These are phyloP conservation scores for Yarrowia sp. DNA, from an alignment of 805 yeast genomes.

Conservation along the genomic window DNA sequence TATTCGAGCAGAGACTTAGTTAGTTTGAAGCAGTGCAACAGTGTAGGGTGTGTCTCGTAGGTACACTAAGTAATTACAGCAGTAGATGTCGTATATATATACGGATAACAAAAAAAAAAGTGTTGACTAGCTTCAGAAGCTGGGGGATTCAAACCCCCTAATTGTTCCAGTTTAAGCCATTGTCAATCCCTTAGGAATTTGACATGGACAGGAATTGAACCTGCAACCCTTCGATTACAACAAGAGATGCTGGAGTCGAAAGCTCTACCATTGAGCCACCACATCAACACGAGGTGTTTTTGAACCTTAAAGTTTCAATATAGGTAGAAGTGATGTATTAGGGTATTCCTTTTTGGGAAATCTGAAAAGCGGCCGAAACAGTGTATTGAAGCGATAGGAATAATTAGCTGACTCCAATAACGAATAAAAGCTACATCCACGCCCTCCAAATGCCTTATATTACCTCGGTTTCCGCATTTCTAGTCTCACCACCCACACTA, in stretches of 20 bases:
- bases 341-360: conserved; percentile 10
- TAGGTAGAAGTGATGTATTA: not conserved
- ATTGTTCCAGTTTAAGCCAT: conserved; percentile 16
- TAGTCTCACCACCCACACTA: not conserved
- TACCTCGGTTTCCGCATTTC: no score
- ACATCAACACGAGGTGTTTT: conserved; percentile 22
- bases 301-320: conserved; percentile 11
- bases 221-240: conserved; percentile 74
- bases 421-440: no score
- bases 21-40: no score
- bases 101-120: conserved; percentile 9
- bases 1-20: not conserved
- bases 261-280: conserved; percentile 79
- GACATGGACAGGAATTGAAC: conserved; percentile 84
- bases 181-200: conserved; percentile 42
- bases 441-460: no score
- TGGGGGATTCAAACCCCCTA: conserved; percentile 28
- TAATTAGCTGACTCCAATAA: no score
- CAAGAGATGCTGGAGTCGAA: conserved; percentile 61
- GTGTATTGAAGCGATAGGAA: no score
- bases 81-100: not conserved
- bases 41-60: no score
- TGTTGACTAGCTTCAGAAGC: conserved; percentile 36
- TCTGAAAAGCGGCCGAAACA: not conserved
- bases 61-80: no score